These are phyloP conservation scores for Xylaria nigripes DNA, from an alignment of 495 filamentous ascomycete genomes.

Conservation along the genomic window DNA sequence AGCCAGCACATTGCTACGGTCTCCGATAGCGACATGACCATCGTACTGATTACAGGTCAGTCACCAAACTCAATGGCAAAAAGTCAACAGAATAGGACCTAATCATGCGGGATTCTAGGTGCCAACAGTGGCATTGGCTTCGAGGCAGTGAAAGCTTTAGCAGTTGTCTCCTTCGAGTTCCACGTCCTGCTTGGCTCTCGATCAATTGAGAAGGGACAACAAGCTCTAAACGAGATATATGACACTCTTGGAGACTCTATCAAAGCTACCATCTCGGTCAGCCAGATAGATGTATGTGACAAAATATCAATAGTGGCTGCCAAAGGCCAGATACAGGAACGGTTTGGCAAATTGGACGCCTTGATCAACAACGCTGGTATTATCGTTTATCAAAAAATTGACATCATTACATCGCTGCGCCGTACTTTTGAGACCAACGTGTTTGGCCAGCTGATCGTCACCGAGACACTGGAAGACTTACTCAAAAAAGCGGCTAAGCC, in stretches of 20 bases:
- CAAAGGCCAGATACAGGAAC: conserved; percentile 21
- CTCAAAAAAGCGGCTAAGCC: conserved; percentile 36
- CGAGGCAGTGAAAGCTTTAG: conserved; percentile 38
- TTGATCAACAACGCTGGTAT: conserved; percentile 46
- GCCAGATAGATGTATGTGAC: conserved; percentile 42
- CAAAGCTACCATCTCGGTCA: conserved; percentile 25
- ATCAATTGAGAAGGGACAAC: conserved; percentile 33
- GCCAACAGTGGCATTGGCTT: conserved; percentile 45
- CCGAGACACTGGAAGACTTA: conserved; percentile 37
- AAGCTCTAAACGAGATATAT: conserved; percentile 33
- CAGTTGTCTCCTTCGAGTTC: conserved; percentile 30
- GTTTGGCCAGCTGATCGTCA: conserved; percentile 37
- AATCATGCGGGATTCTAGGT: conserved; percentile 19
- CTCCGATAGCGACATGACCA: too few species aligned
- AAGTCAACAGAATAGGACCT: conserved; percentile 5
- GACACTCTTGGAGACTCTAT: conserved; percentile 8
- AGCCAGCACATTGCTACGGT: too few species aligned
- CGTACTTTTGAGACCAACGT: conserved; percentile 45
- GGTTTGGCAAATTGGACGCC: conserved; percentile 37
- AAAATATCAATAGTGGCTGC: conserved; percentile 34
- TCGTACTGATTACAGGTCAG: too few species aligned
- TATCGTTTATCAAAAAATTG: conserved; percentile 14
- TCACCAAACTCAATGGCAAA: too few species aligned
- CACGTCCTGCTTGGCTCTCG: conserved; percentile 40
- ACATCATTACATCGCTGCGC: conserved; percentile 21